phyloP scores from a whole-genome alignment of 306 rosid species.

The Medicago arabica region DNA sequence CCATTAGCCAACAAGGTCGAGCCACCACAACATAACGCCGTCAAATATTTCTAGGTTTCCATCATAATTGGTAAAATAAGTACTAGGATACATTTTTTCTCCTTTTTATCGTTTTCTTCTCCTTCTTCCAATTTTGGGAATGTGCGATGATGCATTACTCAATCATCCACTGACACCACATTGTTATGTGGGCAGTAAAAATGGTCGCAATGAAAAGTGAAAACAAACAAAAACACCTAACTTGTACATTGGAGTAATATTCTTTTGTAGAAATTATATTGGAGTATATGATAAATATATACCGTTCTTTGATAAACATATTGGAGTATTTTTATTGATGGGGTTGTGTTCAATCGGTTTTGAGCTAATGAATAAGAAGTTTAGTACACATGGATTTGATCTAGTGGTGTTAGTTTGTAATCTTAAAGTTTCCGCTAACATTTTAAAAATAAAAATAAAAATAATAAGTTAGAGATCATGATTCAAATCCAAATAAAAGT shows the following conservation, averaged over 20 bases:
- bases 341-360: too few relatives aligned
- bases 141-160: not conserved
- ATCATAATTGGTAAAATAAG: slow-evolving; percentile 3
- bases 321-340: too few relatives aligned
- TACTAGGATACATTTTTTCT: not conserved
- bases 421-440: too few relatives aligned
- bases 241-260: not conserved
- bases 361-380: too few relatives aligned
- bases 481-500: too few relatives aligned
- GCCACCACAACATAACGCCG: slow-evolving; percentile 31
- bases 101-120: not conserved
- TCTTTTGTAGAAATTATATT: too few relatives aligned
- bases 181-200: not conserved
- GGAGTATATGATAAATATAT: too few relatives aligned
- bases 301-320: too few relatives aligned
- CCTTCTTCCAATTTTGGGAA: not conserved
- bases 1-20: slow-evolving; percentile 1
- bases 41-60: slow-evolving; percentile 38
- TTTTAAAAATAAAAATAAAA: too few relatives aligned
- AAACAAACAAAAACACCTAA: not conserved
- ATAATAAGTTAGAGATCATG: too few relatives aligned
- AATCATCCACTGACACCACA: slow-evolving; percentile 4
- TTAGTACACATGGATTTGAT: too few relatives aligned
- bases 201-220: not conserved
- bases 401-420: too few relatives aligned